Base-by-base conservation (phyloP, 805 yeast species). In the Cyberlindnera mrakii region DNA sequence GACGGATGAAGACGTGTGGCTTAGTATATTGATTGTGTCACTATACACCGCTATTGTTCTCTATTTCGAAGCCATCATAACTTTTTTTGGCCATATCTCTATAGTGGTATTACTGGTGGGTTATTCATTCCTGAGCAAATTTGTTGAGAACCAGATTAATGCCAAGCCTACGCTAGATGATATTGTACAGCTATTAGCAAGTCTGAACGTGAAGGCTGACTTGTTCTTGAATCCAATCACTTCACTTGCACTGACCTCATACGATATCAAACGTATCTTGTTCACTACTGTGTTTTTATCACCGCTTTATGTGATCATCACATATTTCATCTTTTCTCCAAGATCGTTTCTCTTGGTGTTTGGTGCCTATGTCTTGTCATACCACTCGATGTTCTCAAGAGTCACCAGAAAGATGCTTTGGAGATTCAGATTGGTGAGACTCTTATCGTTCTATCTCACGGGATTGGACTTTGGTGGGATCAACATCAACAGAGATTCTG, bases 1-100 rank as follows among this genome's bases (percentile, higher is more conserved):
- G 99, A 85, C 97, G 3, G 80, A 81, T 48, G 90, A 85, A 31
- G 93, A 87, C 59, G 70, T 75, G 30, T 88, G 91, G 87, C 65
- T 82, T 43, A 79, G 88, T 54, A 67, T 85, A 16, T 70, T 88
- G 23, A 54, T 83, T 37, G 73, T 84, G 19, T 66, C 78, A 2
- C 53, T 68, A 11, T 81, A 76, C 60, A 67, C 78, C 1, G 64
- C 83, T 5, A 57, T 74, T 4, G 85, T 87, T 17, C 63, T 84
- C n/a, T 86, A 89, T 64, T 86, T 85, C 59, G 95, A 89, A 55
- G 64, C 69, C n/a, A 63, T 89, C 41, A 74, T 87, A 31, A 77
- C 77, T n/a, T 88, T 86, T 71, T 72, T 82, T 45, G 96, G 96
- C 13, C 96, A 90, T 66, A 57, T 87, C 38, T 62, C 85, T 4